Percentiles rank a stretch among this genome's conserved stretches.
phyloP scores from a whole-genome alignment of 129 eudicot genomes.

The Oenanthe sinensis region DNA sequence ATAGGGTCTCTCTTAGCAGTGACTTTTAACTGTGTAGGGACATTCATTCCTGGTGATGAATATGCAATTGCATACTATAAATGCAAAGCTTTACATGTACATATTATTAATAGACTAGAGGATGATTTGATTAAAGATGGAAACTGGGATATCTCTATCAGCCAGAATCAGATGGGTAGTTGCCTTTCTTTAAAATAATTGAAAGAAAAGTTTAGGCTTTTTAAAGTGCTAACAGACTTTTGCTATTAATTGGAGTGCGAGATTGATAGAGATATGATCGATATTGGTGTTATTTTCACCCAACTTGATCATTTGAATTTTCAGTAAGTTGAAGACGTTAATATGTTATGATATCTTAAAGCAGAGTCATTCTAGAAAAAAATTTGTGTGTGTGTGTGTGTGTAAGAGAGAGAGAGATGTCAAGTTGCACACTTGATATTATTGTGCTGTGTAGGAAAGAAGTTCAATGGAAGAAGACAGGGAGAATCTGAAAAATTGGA shows the following conservation, averaged over 20 bases:
- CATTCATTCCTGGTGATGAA: slow-evolving; percentile 19
- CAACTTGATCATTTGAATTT: background rate
- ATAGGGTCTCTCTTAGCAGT: background rate
- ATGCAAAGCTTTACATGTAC: slow-evolving; percentile 8
- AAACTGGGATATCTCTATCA: slow-evolving; percentile 13
- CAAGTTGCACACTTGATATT: slow-evolving; percentile 6
- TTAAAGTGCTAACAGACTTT: slow-evolving; percentile 43
- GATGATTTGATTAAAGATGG: slow-evolving; percentile 2
- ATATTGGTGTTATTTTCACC: slow-evolving; percentile 3
- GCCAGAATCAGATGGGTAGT: slow-evolving; percentile 15
- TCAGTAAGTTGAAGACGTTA: background rate
- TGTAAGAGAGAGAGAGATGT: background rate
- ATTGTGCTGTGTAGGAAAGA: slow-evolving; percentile 12
- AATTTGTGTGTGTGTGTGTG: background rate
- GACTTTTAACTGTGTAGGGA: background rate
- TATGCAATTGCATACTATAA: slow-evolving; percentile 17
- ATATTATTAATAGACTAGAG: background rate
- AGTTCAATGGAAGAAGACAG: slow-evolving; percentile 10
- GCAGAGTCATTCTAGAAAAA: background rate
- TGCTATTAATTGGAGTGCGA: slow-evolving; percentile 20
- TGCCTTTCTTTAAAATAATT: background rate
- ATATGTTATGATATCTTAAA: background rate
- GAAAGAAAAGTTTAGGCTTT: background rate
- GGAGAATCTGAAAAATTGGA: slow-evolving; percentile 6
- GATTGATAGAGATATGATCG: background rate